Conservation (phyloP, 768 basidiomycete genomes). For the Panaeolus papilionaceus region DNA sequence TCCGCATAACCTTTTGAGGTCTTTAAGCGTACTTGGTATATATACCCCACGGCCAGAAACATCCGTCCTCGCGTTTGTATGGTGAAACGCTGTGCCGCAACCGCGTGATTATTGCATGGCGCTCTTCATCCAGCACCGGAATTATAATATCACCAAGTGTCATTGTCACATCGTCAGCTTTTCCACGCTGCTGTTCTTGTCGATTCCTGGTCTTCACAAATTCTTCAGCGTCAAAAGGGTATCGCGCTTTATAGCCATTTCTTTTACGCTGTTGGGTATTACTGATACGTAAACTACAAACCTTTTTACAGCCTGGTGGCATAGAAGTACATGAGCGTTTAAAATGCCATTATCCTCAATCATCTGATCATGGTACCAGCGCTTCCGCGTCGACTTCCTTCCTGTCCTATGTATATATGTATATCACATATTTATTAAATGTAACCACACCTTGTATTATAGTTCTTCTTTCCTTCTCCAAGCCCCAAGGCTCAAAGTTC, state of each 20-base stretch:
- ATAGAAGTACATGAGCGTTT: neutral
- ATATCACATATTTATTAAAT: no score
- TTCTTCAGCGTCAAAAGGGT: no score
- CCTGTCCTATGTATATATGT: no score
- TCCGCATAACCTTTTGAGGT: neutral
- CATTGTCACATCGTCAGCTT: neutral
- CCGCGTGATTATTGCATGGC: neutral
- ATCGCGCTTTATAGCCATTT: neutral
- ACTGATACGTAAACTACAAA: no score
- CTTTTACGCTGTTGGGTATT: neutral
- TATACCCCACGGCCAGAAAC: neutral
- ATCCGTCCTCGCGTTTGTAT: neutral
- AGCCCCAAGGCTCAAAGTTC: no score
- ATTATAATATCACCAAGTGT: neutral
- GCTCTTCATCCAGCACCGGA: neutral
- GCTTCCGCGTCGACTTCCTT: neutral
- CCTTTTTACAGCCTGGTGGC: no score
- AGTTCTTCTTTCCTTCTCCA: no score
- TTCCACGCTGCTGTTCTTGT: constrained; percentile 1
- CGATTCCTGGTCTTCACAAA: neutral
- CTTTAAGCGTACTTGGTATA: no score
- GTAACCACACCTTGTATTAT: no score
- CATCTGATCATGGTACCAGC: neutral
- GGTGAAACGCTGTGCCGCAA: neutral
- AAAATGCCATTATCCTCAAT: neutral